phyloP scores from a whole-genome alignment of 163 green algal genomes.

The Scenedesmus sp. region DNA sequence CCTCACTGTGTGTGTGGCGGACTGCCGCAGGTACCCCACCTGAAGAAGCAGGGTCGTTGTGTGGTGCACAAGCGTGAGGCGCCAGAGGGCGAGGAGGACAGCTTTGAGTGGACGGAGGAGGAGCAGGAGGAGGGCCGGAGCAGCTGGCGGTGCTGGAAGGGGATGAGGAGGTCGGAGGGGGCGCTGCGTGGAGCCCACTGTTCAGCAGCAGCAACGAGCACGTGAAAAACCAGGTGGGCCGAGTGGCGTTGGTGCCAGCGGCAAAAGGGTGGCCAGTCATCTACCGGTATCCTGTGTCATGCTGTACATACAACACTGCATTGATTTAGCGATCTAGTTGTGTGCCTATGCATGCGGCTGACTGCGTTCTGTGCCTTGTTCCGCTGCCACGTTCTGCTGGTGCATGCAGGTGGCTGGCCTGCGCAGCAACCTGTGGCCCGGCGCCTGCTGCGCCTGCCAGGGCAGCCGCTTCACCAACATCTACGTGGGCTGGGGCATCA shows the following conservation, averaged over 20 bases:
- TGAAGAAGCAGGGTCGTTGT: constrained; percentile 87
- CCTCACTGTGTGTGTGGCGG: background rate
- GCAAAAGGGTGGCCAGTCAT: too few relatives aligned
- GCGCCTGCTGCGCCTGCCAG: constrained; percentile 71
- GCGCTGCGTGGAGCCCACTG: constrained; percentile 75
- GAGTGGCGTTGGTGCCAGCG: background rate
- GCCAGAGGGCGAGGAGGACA: constrained; percentile 81
- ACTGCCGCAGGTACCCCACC: constrained; percentile 78
- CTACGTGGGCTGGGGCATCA: constrained; percentile 90
- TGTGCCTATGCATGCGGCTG: background rate
- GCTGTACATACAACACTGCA: too few relatives aligned
- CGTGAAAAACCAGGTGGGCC: constrained; percentile 74
- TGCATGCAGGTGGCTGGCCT: constrained; percentile 71
- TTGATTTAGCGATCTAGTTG: too few relatives aligned
- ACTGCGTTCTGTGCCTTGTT: too few relatives aligned
- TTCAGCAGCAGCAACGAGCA: constrained; percentile 68
- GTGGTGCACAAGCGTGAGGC: constrained; percentile 68
- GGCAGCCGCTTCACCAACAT: constrained; percentile 78
- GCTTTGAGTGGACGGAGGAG: constrained; percentile 70
- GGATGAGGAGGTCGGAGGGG: constrained; percentile 65
- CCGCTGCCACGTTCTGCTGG: too few relatives aligned
- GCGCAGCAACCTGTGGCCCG: constrained; percentile 87
- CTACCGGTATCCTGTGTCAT: too few relatives aligned
- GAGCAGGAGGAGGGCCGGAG: constrained; percentile 77
- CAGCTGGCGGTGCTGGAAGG: constrained; percentile 70